Conservation (phyloP, 192 early-diverging fungal genomes). For the Coemansia sp. region DNA sequence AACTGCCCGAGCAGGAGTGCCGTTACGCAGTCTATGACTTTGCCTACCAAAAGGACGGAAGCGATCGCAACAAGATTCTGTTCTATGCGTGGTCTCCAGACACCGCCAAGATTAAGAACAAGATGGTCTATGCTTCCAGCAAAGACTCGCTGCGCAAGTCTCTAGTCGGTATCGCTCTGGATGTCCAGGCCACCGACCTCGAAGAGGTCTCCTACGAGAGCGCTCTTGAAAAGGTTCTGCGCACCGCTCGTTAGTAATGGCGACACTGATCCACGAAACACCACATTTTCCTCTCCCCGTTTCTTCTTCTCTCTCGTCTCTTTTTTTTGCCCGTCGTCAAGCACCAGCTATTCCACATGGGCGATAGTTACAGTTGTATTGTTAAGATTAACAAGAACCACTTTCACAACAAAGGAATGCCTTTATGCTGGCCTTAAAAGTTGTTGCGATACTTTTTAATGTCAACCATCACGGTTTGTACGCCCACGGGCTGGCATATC, state of each 20-base stretch:
- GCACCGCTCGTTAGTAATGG: slow-evolving; percentile 32
- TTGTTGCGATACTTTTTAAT: slow-evolving; percentile 83
- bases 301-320: slow-evolving; percentile 7
- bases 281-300: slow-evolving; percentile 1
- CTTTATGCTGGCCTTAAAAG: slow-evolving; percentile 21
- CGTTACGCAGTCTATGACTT: slow-evolving; percentile 92
- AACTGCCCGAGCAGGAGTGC: slow-evolving; percentile 67
- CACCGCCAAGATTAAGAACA: slow-evolving; percentile 66
- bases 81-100: slow-evolving; percentile 90
- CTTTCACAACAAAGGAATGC: no score
- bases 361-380: slow-evolving; percentile 4
- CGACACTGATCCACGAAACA: not conserved
- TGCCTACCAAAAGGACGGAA: slow-evolving; percentile 63
- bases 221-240: slow-evolving; percentile 63
- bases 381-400: not conserved
- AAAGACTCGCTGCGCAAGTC: slow-evolving; percentile 75
- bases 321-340: slow-evolving; percentile 7
- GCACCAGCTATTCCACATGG: not conserved
- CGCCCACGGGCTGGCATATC: slow-evolving; percentile 67
- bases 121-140: slow-evolving; percentile 90
- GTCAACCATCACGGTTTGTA: slow-evolving; percentile 94
- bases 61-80: slow-evolving; percentile 77
- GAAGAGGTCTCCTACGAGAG: slow-evolving; percentile 70
- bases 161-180: slow-evolving; percentile 69
- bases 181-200: slow-evolving; percentile 84